A percentile compares a stretch with the other conserved stretches of the same genome.
phyloP scores from a whole-genome alignment of 1,284 basidiomycete genomes.

The Cutaneotrichosporon sp. region DNA sequence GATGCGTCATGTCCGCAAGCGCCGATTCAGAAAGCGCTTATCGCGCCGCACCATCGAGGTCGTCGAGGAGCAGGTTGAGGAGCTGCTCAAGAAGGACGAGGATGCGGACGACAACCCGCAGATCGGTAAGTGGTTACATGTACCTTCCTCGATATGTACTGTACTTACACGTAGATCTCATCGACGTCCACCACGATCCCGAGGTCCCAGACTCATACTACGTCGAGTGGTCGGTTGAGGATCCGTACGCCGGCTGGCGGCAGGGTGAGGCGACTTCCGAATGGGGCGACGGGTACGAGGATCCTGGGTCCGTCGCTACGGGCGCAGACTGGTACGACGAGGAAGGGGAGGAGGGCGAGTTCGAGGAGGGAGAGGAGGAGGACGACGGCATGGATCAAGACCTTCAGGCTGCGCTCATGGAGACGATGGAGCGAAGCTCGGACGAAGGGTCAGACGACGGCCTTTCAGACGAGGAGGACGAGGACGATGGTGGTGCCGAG shows the following conservation, averaged over 20 bases:
- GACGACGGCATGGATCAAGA: slow-evolving; percentile 40
- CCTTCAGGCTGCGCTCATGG: slow-evolving; percentile 42
- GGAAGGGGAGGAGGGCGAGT: slow-evolving; percentile 41
- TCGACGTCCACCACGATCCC: slow-evolving; percentile 43
- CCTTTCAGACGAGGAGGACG: slow-evolving; percentile 62
- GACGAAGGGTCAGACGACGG: slow-evolving; percentile 36
- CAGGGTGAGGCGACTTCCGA: slow-evolving; percentile 59
- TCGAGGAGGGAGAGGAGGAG: slow-evolving; percentile 41
- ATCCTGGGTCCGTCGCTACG: slow-evolving; percentile 40
- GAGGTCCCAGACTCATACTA: slow-evolving; percentile 46
- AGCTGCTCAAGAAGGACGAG: slow-evolving; percentile 81
- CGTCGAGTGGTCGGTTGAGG: slow-evolving; percentile 36
- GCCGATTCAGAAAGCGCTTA: slow-evolving; percentile 76
- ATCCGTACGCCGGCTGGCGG: slow-evolving; percentile 43
- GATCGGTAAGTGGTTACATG: slow-evolving; percentile 30
- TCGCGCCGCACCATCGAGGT: slow-evolving; percentile 80
- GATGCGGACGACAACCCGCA: slow-evolving; percentile 62
- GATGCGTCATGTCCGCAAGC: slow-evolving; percentile 83
- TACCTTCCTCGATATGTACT: too few relatives aligned
- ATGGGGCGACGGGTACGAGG: slow-evolving; percentile 65
- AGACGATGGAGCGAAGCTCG: slow-evolving; percentile 34
- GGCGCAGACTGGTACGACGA: slow-evolving; percentile 37
- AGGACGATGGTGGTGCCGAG: slow-evolving; percentile 67
- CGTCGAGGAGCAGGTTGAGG: slow-evolving; percentile 94
- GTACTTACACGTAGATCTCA: slow-evolving; percentile 32